Evolutionary conservation across 805 yeast genomes (phyloP).

Genomic region (Kodamaea kakaduensis): DNA sequence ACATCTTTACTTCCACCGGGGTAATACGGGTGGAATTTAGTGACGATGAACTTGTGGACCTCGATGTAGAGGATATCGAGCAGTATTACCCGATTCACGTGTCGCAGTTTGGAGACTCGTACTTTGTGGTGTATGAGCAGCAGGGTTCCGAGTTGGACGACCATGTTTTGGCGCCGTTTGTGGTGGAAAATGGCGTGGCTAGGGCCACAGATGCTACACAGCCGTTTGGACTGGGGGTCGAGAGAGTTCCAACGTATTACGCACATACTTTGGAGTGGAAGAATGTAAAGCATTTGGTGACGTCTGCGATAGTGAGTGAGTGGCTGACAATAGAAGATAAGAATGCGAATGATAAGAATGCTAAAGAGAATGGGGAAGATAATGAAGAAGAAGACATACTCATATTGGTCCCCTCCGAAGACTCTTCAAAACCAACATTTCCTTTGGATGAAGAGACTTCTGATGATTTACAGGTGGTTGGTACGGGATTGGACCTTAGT

Average conservation of each 20-base stretch:
- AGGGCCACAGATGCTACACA: constrained; percentile 41
- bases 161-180: constrained; percentile 23
- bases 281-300: constrained; percentile 36
- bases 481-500: constrained; percentile 59
- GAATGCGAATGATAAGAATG: not conserved
- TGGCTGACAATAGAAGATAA: constrained; percentile 6
- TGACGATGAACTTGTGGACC: constrained; percentile 5
- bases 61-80: constrained; percentile 12
- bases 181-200: constrained; percentile 23
- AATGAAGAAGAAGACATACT: constrained; percentile 9
- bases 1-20: constrained; percentile 1
- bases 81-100: constrained; percentile 8
- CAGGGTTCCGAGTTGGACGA: constrained; percentile 24
- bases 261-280: constrained; percentile 28
- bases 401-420: constrained; percentile 52
- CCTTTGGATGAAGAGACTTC: constrained; percentile 66
- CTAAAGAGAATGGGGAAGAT: not conserved
- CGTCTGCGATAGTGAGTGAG: constrained; percentile 62
- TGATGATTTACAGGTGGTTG: constrained; percentile 69
- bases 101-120: constrained; percentile 2
- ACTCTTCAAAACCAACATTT: constrained; percentile 65
- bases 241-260: constrained; percentile 45
- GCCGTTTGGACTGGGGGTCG: constrained; percentile 40
- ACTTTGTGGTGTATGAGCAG: constrained; percentile 24
- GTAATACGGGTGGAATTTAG: not conserved